A percentile compares a stretch with the other conserved stretches of the same genome.
Conservation (phyloP, 306 rosid species). For the Quercus variabilis region DNA sequence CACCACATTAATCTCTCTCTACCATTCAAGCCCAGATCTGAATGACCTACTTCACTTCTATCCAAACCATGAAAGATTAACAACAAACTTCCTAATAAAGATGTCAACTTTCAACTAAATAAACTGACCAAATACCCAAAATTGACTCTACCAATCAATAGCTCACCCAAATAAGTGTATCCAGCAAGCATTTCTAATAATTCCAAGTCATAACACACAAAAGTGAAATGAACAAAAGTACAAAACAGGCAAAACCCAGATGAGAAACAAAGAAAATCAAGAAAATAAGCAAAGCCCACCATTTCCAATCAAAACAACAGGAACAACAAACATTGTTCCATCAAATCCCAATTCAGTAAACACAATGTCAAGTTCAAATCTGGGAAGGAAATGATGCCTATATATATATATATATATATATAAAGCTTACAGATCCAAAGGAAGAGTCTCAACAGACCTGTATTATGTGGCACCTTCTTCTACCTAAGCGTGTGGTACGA, state of each 20-base stretch:
- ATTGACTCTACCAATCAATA: not conserved
- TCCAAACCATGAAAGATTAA: not conserved
- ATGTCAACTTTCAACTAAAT: not conserved
- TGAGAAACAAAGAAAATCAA: slow-evolving; percentile 18
- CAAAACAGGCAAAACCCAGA: slow-evolving; percentile 10
- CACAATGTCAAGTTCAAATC: slow-evolving; percentile 15
- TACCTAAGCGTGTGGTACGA: slow-evolving; percentile 30
- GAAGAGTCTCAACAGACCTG: slow-evolving; percentile 6
- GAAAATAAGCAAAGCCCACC: slow-evolving; percentile 19
- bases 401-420: no score
- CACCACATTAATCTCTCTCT: not conserved
- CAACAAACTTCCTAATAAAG: slow-evolving; percentile 17
- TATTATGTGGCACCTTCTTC: slow-evolving; percentile 7
- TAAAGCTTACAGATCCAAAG: slow-evolving; percentile 43
- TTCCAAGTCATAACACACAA: not conserved
- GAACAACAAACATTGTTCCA: slow-evolving; percentile 12
- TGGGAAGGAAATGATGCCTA: not conserved
- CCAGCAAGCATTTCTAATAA: not conserved
- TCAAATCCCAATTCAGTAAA: slow-evolving; percentile 9
- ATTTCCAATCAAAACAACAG: not conserved
- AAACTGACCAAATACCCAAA: not conserved
- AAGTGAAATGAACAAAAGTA: no score
- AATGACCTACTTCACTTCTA: slow-evolving; percentile 18
- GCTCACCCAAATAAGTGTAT: not conserved
- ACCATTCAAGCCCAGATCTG: slow-evolving; percentile 32